Base-by-base conservation (phyloP, 78 protist genomes). In the Cyanophora paradoxa region DNA sequence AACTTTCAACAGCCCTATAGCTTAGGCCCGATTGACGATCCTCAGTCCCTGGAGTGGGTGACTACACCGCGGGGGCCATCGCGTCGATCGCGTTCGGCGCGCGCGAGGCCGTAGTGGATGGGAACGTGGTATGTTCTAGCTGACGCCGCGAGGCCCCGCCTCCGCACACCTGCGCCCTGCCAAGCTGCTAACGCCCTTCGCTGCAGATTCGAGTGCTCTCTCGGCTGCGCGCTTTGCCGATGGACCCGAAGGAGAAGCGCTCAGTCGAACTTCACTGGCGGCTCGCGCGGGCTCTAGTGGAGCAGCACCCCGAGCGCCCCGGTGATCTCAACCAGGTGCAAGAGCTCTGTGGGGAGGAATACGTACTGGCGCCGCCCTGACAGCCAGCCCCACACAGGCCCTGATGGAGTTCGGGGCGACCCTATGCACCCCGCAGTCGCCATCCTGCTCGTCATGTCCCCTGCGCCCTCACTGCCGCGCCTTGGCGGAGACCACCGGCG, bases 381-480 rank as follows among this genome's bases (percentile, higher is more conserved):
- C 85, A 6, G 85, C 91, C 19, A 77, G 67, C 16, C 80, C 85
- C 63, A 86, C 82, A 65, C 92, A 90, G 66, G 85, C 95, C 6
- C 14, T 90, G 13, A 90, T 90, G 95, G 95, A 90, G 62, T 62
- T 90, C 1, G 95, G 95, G 16, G 95, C 95, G 0, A 83, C 82
- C 34, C 37, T 82, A 3, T 90, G 95, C 77, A 61, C 85, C 0
- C 83, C 85, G 7, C 33, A 42, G 33, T 68, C 63, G 6, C 90
- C 91, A 20, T 30, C 24, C 26, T 90, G 92, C 40, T 33, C 28
- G 16, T 28, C n/a, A 16, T 90, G 92, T 42, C 91, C 91, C 5
- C 33, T 90, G 22, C 20, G 19, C 8, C 5, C 0, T 11, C 40
- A 42, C 61, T 82, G 78, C 50, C 28, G 20, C 52, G 68, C 39